Evolutionary conservation across 176 grass and related monocot species (phyloP), one percentile per base, ranked within the genome.

Genomic region (Musa acuminata): DNA sequence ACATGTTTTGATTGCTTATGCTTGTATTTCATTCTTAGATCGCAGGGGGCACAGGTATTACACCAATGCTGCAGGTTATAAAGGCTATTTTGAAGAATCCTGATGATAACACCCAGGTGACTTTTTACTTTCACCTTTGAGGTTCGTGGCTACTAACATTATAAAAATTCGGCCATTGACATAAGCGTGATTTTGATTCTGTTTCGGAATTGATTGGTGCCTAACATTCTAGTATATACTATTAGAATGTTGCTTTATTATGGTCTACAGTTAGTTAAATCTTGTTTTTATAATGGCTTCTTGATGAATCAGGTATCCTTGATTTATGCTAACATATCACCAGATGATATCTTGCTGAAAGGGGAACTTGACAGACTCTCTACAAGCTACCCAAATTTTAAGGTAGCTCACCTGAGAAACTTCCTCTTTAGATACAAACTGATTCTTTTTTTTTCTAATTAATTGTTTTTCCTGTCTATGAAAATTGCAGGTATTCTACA

Each of bases 11-110:
- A 43, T 43, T 43, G 0, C 35, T 43, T 43, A 19, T 19, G 20
- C 57, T 62, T n/a, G 7, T 60, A 17, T 62, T 14, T 21, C 57
- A 19, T 62, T 25, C 76, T 62, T 79, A 98, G 94, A 79, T 98
- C 49, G 94, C 94, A 75, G 94, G 94, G 69, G 94, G 94, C 63
- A 83, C 85, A 55, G 94, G 94, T 82, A 87, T 98, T 79, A 98
- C 94, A 71, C 94, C 94, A 80, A 98, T 98, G 90, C 80, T 98
- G 50, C 94, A 98, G 78, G 90, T 98, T 84, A 87, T 93, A 53
- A 93, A 91, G 75, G 90, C 94, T 86, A 77, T 98, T 78, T 83
- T 98, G 2, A 98, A 98, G 85, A 98, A 98, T 75, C 86, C 88
- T 63, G 88, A 98, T 85, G 94, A 98, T 78, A 89, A 90, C 17